Evolutionary conservation across 1,284 basidiomycete species (phyloP).

Genomic region (Cryptococcus depauperatus): DNA sequence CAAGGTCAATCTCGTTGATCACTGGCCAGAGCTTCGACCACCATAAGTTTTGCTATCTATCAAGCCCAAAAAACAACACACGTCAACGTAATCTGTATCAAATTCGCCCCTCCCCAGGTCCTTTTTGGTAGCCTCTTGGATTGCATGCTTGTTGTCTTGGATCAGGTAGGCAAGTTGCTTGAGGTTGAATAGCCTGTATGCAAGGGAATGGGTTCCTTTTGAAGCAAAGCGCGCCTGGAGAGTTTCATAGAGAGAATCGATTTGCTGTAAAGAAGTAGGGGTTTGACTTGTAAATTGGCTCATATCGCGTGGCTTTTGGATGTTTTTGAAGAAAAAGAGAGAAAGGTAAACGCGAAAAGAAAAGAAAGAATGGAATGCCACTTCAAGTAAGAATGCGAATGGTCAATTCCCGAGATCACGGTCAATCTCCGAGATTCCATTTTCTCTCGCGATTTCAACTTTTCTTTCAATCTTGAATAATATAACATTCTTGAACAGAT

Average conservation of each 20-base stretch:
- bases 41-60: neutral
- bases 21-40: slow-evolving; percentile 43
- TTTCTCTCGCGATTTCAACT: too few relatives aligned
- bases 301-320: too few relatives aligned
- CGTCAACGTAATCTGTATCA: slow-evolving; percentile 27
- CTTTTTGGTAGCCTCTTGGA: slow-evolving; percentile 49
- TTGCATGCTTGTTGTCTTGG: slow-evolving; percentile 52
- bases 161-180: slow-evolving; percentile 57
- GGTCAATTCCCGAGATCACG: too few relatives aligned
- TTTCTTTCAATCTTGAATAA: too few relatives aligned
- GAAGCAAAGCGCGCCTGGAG: slow-evolving; percentile 51
- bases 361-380: too few relatives aligned
- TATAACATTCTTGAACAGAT: too few relatives aligned
- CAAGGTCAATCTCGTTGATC: slow-evolving; percentile 56
- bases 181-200: slow-evolving; percentile 57
- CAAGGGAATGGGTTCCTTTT: slow-evolving; percentile 51
- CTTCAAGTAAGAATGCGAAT: too few relatives aligned
- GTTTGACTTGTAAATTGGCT: too few relatives aligned
- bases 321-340: too few relatives aligned
- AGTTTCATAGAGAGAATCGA: slow-evolving; percentile 47
- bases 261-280: too few relatives aligned
- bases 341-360: too few relatives aligned
- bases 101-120: slow-evolving; percentile 53
- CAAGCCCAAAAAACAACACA: slow-evolving; percentile 13
- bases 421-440: too few relatives aligned